Conservation (phyloP, 495 filamentous ascomycete genomes). For the Penicillium soppii region DNA sequence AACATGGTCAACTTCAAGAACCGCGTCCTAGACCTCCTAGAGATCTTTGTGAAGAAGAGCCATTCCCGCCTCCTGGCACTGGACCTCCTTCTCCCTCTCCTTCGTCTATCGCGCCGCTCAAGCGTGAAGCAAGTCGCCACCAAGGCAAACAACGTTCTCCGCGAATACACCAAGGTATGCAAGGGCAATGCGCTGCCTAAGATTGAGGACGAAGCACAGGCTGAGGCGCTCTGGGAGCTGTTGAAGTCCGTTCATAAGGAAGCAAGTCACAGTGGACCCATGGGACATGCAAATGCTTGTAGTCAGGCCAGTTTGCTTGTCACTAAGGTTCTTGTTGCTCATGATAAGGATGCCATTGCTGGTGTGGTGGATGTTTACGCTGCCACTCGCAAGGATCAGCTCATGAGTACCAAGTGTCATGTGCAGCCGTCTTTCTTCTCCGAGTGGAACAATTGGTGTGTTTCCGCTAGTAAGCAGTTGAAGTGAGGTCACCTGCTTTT, state of each 20-base stretch:
- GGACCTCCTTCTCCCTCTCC: conserved; percentile 64
- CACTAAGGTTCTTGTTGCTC: conserved; percentile 56
- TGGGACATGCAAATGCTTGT: conserved; percentile 53
- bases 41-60: conserved; percentile 82
- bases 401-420: conserved; percentile 53
- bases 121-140: conserved; percentile 69
- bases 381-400: conserved; percentile 52
- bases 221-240: conserved; percentile 53
- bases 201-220: conserved; percentile 27
- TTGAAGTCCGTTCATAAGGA: conserved; percentile 70
- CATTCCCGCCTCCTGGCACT: conserved; percentile 64
- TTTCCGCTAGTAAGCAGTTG: conserved; percentile 46
- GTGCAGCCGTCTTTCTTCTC: conserved; percentile 64
- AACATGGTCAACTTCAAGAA: conserved; percentile 95
- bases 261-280: conserved; percentile 61
- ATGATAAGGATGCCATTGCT: conserved; percentile 47
- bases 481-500: conserved; percentile 15
- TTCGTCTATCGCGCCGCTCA: conserved; percentile 58
- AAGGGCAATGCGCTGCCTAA: conserved; percentile 54
- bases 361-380: conserved; percentile 57
- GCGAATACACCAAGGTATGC: conserved; percentile 65
- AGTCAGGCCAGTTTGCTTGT: conserved; percentile 64
- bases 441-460: conserved; percentile 68
- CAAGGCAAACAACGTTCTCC: conserved; percentile 67
- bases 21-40: conserved; percentile 82